These are phyloP conservation scores for Globisporangium spiculum DNA, from an alignment of 352 stramenopile species.

Conservation along the genomic window DNA sequence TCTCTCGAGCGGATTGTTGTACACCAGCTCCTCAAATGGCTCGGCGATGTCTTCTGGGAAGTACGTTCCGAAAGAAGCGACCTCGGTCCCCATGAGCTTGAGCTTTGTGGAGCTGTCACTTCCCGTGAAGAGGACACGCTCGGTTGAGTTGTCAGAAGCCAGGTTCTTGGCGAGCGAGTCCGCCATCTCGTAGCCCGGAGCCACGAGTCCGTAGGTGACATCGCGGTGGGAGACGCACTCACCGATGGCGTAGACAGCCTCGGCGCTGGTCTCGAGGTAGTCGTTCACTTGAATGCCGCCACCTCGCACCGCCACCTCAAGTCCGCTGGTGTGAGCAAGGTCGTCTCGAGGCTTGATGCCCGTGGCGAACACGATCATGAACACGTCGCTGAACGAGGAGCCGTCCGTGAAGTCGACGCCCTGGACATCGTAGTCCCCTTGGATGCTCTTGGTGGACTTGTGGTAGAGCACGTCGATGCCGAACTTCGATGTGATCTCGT, in stretches of 20 bases:
- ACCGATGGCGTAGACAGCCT: slow-evolving; percentile 86
- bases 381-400: slow-evolving; percentile 73
- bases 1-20: slow-evolving; percentile 87
- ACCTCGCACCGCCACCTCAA: slow-evolving; percentile 64
- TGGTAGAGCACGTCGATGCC: slow-evolving; percentile 87
- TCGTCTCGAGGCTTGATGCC: slow-evolving; percentile 93
- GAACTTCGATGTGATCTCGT: slow-evolving; percentile 85
- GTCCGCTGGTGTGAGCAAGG: slow-evolving; percentile 54
- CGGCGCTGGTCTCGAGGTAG: slow-evolving; percentile 68
- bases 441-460: slow-evolving; percentile 72
- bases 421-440: slow-evolving; percentile 52
- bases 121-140: slow-evolving; percentile 66
- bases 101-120: slow-evolving; percentile 92
- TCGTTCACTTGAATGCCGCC: slow-evolving; percentile 91
- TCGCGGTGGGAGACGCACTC: slow-evolving; percentile 90
- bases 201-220: slow-evolving; percentile 92
- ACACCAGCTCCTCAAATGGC: slow-evolving; percentile 68
- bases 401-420: slow-evolving; percentile 84
- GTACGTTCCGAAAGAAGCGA: slow-evolving; percentile 89
- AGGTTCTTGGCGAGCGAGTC: slow-evolving; percentile 85
- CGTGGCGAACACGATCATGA: slow-evolving; percentile 90
- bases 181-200: slow-evolving; percentile 91
- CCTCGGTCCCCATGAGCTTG: slow-evolving; percentile 93
- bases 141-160: slow-evolving; percentile 19
- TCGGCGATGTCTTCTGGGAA: slow-evolving; percentile 74